A percentile compares a stretch with the other conserved stretches of the same genome.
phyloP scores from a whole-genome alignment of 169 alveolate genomes.

The Plasmodium inui region DNA sequence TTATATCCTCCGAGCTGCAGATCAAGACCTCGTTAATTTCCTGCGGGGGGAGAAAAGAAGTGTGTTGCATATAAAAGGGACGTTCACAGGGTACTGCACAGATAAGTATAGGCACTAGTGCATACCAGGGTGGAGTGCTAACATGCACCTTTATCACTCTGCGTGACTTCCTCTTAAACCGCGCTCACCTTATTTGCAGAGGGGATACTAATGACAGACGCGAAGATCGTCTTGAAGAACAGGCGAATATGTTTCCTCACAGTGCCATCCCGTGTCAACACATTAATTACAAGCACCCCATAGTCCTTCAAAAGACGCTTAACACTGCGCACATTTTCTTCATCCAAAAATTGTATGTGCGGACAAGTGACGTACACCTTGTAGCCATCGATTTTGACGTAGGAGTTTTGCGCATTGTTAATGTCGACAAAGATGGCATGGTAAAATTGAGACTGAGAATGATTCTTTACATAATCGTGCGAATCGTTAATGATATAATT shows the following conservation, averaged over 20 bases:
- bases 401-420: constrained; percentile 61
- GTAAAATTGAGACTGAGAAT: constrained; percentile 12
- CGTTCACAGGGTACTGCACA: neutral
- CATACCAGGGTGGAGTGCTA: neutral
- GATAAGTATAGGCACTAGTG: neutral
- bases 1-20: constrained; percentile 15
- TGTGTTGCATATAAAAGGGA: neutral
- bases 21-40: constrained; percentile 71
- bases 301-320: constrained; percentile 42
- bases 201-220: constrained; percentile 29
- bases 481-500: constrained; percentile 65
- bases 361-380: constrained; percentile 64
- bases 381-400: constrained; percentile 17
- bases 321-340: constrained; percentile 3
- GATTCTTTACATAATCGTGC: constrained; percentile 35
- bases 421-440: constrained; percentile 69
- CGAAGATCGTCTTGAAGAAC: constrained; percentile 22
- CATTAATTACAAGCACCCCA: constrained; percentile 57
- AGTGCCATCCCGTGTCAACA: constrained; percentile 45
- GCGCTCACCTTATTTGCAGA: constrained; percentile 46
- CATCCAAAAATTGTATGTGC: constrained; percentile 28
- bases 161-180: neutral
- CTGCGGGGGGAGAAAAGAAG: neutral
- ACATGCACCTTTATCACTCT: neutral
- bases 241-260: constrained; percentile 34